Evolutionary conservation across 1,284 basidiomycete genomes (phyloP).

Genomic region (Ustilago loliicola): DNA sequence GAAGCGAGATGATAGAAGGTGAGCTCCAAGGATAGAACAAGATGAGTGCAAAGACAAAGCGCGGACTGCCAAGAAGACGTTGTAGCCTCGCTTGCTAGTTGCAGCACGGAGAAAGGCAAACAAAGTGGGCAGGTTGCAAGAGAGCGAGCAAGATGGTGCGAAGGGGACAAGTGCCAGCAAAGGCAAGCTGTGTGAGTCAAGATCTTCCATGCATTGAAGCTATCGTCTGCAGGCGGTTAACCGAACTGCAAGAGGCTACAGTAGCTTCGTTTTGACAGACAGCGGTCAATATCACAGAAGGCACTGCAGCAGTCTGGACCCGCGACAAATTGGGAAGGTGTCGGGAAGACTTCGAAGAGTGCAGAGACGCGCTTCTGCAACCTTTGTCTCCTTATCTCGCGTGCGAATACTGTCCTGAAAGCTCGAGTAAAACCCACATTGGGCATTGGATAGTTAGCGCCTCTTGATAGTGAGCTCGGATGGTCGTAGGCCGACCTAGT

Average conservation of each 20-base stretch:
- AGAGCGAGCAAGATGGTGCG: not conserved
- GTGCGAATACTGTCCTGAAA: not conserved
- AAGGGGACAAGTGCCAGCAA: constrained; percentile 12
- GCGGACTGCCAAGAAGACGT: constrained; percentile 10
- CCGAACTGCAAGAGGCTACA: constrained; percentile 26
- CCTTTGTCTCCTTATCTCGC: constrained; percentile 3
- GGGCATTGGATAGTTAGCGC: constrained; percentile 5
- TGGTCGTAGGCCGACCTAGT: not conserved
- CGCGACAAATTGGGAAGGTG: not conserved
- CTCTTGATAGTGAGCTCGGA: constrained; percentile 7
- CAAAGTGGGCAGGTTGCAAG: not conserved
- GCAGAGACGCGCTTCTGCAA: constrained; percentile 1
- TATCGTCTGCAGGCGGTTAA: not conserved
- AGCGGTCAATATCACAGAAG: not conserved
- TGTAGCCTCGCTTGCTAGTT: constrained; percentile 6
- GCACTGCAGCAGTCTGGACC: not conserved
- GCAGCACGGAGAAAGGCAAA: constrained; percentile 2
- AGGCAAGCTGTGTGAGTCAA: constrained; percentile 9
- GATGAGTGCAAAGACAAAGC: not conserved
- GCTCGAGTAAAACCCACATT: constrained; percentile 4
- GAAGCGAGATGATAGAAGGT: not conserved
- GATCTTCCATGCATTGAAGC: constrained; percentile 30
- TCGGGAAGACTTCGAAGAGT: not conserved
- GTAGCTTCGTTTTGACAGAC: constrained; percentile 30
- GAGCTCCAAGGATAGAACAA: not conserved